Evolutionary conservation across 495 filamentous ascomycete genomes (phyloP).

Genomic region (Hyaloscypha hepaticicola): DNA sequence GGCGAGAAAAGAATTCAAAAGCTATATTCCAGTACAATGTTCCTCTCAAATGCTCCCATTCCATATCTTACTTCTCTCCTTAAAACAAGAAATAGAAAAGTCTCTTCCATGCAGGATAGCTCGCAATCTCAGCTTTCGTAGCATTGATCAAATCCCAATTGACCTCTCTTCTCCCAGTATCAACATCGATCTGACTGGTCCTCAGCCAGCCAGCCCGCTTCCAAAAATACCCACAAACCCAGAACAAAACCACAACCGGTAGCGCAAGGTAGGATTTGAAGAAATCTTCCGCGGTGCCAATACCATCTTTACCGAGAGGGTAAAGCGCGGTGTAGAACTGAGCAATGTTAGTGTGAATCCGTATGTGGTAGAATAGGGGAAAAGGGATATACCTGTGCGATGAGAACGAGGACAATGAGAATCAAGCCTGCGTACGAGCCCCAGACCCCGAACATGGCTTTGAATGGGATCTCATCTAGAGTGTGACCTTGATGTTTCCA

Average conservation of each 20-base stretch:
- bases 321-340: slow-evolving; percentile 54
- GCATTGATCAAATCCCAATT: slow-evolving; percentile 56
- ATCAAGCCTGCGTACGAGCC: slow-evolving; percentile 66
- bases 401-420: slow-evolving; percentile 59
- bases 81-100: slow-evolving; percentile 48
- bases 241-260: slow-evolving; percentile 57
- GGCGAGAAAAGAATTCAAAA: too few species aligned
- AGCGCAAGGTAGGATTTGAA: slow-evolving; percentile 63
- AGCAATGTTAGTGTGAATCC: background rate
- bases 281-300: slow-evolving; percentile 53
- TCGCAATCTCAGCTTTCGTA: slow-evolving; percentile 43
- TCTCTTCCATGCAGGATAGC: slow-evolving; percentile 51
- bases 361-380: background rate
- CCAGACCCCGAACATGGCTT: slow-evolving; percentile 61
- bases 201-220: slow-evolving; percentile 58
- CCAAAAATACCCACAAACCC: slow-evolving; percentile 55
- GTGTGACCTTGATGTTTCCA: slow-evolving; percentile 64
- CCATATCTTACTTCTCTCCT: too few species aligned
- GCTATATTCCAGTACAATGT: too few species aligned
- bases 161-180: slow-evolving; percentile 56
- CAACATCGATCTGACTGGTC: slow-evolving; percentile 59
- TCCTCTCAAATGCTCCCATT: too few species aligned
- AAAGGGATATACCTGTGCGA: slow-evolving; percentile 43
- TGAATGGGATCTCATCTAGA: slow-evolving; percentile 69
- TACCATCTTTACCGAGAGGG: slow-evolving; percentile 38